A percentile compares a stretch with the other conserved stretches of the same genome.
Evolutionary conservation across 306 rosid genomes (phyloP).

Genomic region (Castanopsis chinensis): DNA sequence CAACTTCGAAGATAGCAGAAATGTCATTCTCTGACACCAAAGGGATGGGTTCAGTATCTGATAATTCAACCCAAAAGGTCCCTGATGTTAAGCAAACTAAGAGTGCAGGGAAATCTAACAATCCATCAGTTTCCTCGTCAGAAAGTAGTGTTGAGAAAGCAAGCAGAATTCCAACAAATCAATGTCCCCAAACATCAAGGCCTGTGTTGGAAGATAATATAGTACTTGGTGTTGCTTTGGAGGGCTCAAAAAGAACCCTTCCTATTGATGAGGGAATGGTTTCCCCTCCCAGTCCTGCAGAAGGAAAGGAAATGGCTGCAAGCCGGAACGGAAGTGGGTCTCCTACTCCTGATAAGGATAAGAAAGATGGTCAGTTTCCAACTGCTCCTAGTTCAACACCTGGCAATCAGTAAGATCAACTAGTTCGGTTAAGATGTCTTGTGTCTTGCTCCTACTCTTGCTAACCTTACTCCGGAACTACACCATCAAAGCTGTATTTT

Average conservation of each 20-base stretch:
- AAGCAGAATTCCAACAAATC: slow-evolving; percentile 32
- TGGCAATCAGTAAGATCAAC: slow-evolving; percentile 30
- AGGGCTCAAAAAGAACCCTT: slow-evolving; percentile 92
- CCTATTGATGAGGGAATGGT: slow-evolving; percentile 68
- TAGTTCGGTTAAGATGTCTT: slow-evolving; percentile 9
- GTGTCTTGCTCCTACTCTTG: slow-evolving; percentile 1
- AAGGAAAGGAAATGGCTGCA: slow-evolving; percentile 60
- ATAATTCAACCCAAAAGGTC: slow-evolving; percentile 29
- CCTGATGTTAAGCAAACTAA: slow-evolving; percentile 34
- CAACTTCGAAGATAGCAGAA: slow-evolving; percentile 29
- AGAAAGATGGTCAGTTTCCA: slow-evolving; percentile 46
- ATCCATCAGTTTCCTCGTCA: slow-evolving; percentile 29
- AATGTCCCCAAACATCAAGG: slow-evolving; percentile 38
- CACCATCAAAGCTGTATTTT: slow-evolving; percentile 28
- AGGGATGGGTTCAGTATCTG: slow-evolving; percentile 12
- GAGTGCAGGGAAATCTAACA: slow-evolving; percentile 29
- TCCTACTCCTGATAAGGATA: slow-evolving; percentile 41
- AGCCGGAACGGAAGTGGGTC: slow-evolving; percentile 53
- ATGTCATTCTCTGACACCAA: slow-evolving; percentile 31
- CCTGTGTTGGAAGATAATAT: slow-evolving; percentile 72
- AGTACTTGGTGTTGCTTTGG: slow-evolving; percentile 91
- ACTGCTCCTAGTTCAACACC: slow-evolving; percentile 38
- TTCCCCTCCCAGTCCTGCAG: slow-evolving; percentile 32
- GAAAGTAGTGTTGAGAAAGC: slow-evolving; percentile 44
- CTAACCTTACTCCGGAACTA: slow-evolving; percentile 11